Conservation (phyloP, 1,139 yeast genomes). For the Suhomyces maxii region DNA sequence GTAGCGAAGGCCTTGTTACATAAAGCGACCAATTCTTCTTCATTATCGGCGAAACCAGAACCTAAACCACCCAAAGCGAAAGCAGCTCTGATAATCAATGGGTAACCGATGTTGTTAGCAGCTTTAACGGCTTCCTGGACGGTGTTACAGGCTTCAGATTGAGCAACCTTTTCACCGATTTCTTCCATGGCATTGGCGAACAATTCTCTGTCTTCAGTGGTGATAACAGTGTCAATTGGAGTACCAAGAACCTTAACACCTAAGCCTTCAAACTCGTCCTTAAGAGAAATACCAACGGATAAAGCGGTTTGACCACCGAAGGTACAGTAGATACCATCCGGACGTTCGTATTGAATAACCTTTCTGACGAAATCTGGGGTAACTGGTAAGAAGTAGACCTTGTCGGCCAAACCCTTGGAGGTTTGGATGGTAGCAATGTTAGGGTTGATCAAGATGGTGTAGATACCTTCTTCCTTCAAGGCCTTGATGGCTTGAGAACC, state of each 20-base stretch:
- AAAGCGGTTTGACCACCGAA: slow-evolving; percentile 99
- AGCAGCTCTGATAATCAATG: slow-evolving; percentile 97
- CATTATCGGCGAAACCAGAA: slow-evolving; percentile 95
- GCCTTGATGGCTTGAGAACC: slow-evolving; percentile 96
- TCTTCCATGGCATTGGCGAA: slow-evolving; percentile 94
- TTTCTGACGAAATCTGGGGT: slow-evolving; percentile 95
- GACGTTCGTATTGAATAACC: slow-evolving; percentile 91
- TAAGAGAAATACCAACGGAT: slow-evolving; percentile 90
- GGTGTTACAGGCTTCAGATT: slow-evolving; percentile 79
- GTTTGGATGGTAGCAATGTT: slow-evolving; percentile 99
- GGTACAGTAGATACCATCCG: slow-evolving; percentile 95
- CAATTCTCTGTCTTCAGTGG: slow-evolving; percentile 96
- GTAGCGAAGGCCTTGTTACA: slow-evolving; percentile 93
- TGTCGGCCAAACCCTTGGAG: slow-evolving; percentile 95
- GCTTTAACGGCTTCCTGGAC: slow-evolving; percentile 83
- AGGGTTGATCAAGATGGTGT: slow-evolving; percentile 93
- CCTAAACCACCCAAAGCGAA: slow-evolving; percentile 97
- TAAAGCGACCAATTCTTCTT: slow-evolving; percentile 75
- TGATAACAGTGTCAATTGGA: slow-evolving; percentile 90
- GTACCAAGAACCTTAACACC: slow-evolving; percentile 98
- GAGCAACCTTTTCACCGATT: slow-evolving; percentile 92
- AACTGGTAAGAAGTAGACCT: slow-evolving; percentile 95
- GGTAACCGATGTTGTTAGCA: slow-evolving; percentile 86
- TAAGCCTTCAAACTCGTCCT: slow-evolving; percentile 87
- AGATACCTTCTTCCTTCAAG: slow-evolving; percentile 94